These are phyloP conservation scores for Linnemannia zychae DNA, from an alignment of 192 early-diverging fungal species.

Conservation along the genomic window DNA sequence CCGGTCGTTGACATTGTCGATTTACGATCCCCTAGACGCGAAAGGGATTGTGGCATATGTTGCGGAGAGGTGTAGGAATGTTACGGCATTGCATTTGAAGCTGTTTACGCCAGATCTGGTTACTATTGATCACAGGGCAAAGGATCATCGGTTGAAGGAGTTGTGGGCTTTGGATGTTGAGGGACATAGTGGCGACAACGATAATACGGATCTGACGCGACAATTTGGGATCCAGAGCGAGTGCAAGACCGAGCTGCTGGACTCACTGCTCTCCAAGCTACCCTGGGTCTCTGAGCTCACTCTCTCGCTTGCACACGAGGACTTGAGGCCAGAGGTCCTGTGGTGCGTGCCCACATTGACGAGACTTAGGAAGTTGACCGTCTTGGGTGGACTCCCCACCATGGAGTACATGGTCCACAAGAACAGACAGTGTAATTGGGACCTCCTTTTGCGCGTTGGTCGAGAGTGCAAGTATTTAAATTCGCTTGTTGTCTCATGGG, in stretches of 20 bases:
- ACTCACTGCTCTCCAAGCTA: conserved; percentile 11
- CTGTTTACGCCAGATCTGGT: conserved; percentile 17
- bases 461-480: conserved; percentile 17
- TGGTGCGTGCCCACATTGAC: conserved; percentile 14
- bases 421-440: conserved; percentile 27
- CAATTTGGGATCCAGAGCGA: conserved; percentile 9
- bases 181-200: neutral
- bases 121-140: neutral
- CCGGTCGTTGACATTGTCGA: conserved; percentile 18
- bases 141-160: neutral
- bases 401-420: conserved; percentile 10
- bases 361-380: conserved; percentile 2
- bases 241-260: conserved; percentile 10
- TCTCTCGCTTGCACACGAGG: conserved; percentile 18
- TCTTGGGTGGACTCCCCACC: conserved; percentile 7
- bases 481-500: conserved; percentile 16
- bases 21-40: conserved; percentile 23
- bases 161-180: neutral
- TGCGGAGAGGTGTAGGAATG: conserved; percentile 25
- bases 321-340: conserved; percentile 13
- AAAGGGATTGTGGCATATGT: conserved; percentile 16
- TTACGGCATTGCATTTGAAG: conserved; percentile 17
- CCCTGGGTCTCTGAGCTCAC: conserved; percentile 18
- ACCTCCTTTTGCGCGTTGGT: neutral
- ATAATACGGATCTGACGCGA: neutral